Evolutionary conservation across 2,329 filamentous ascomycete species (phyloP).

Genomic region (Ceratocystis smalleyi): DNA sequence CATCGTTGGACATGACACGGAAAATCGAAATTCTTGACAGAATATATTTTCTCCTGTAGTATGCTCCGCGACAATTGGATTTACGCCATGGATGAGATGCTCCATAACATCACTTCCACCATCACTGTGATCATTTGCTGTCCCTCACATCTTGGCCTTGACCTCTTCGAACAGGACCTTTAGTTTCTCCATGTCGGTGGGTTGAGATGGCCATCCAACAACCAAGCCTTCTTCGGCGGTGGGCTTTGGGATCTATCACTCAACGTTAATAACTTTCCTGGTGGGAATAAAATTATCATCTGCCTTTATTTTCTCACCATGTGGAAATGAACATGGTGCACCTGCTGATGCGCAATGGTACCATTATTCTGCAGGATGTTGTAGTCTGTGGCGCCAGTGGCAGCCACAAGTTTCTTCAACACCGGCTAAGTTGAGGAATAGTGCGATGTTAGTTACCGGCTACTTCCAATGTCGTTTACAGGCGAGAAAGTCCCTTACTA

Average conservation of each 20-base stretch:
- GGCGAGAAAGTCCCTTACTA: slow-evolving; percentile 35
- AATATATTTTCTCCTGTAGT: no score
- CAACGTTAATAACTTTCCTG: slow-evolving; percentile 12
- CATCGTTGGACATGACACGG: no score
- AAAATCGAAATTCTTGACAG: no score
- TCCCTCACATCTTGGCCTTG: slow-evolving; percentile 65
- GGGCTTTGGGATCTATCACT: slow-evolving; percentile 73
- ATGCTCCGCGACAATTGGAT: no score
- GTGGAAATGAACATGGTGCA: slow-evolving; percentile 93
- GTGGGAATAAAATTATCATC: neutral
- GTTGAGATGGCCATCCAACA: slow-evolving; percentile 63
- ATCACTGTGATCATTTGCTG: neutral
- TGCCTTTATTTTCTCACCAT: slow-evolving; percentile 43
- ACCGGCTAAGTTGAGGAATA: slow-evolving; percentile 39
- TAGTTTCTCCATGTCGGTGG: slow-evolving; percentile 65
- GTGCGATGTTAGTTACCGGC: neutral
- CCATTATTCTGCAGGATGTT: slow-evolving; percentile 98
- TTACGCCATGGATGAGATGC: no score
- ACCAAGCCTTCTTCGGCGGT: slow-evolving; percentile 65
- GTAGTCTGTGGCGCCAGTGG: slow-evolving; percentile 63
- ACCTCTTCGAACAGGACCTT: slow-evolving; percentile 68
- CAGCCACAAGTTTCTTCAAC: slow-evolving; percentile 71
- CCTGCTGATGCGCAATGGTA: slow-evolving; percentile 73
- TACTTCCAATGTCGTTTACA: neutral
- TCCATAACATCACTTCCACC: neutral